A percentile compares a stretch with the other conserved stretches of the same genome.
Evolutionary conservation across 2,329 filamentous ascomycete species (phyloP).

Genomic region (Trichoderma lentiforme): DNA sequence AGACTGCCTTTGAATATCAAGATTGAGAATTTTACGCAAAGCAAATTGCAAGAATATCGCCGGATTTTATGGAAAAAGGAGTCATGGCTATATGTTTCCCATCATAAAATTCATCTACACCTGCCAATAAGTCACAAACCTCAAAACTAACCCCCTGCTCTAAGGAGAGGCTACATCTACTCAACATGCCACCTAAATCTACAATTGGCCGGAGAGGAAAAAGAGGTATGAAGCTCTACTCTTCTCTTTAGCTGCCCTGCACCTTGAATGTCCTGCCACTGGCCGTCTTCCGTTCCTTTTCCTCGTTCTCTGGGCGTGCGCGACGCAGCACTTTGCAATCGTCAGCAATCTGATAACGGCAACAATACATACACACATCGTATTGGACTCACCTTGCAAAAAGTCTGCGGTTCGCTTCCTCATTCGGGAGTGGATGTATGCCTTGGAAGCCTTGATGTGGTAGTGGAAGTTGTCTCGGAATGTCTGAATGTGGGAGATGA

Average conservation of each 20-base stretch:
- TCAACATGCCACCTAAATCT: conserved; percentile 10
- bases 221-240: conserved; percentile 14
- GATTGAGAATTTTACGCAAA: not conserved
- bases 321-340: conserved; percentile 74
- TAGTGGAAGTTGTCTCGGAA: conserved; percentile 99
- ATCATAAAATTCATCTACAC: conserved; percentile 14
- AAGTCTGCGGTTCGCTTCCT: conserved; percentile 96
- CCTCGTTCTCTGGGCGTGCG: conserved; percentile 90
- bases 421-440: conserved; percentile 98
- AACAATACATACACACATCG: not conserved
- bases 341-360: conserved; percentile 25
- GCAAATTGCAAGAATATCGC: not conserved
- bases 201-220: not conserved
- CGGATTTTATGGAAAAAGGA: not conserved
- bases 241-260: conserved; percentile 35
- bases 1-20: not conserved
- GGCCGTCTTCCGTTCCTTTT: conserved; percentile 97
- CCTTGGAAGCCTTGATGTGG: conserved; percentile 99
- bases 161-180: not conserved
- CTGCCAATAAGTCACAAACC: not conserved
- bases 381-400: conserved; percentile 73
- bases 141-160: not conserved
- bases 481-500: conserved; percentile 98
- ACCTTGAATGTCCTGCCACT: conserved; percentile 87
- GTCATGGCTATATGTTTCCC: conserved; percentile 3